These are phyloP conservation scores for Ogataea kodamae DNA, from an alignment of 805 yeast species.

Conservation along the genomic window DNA sequence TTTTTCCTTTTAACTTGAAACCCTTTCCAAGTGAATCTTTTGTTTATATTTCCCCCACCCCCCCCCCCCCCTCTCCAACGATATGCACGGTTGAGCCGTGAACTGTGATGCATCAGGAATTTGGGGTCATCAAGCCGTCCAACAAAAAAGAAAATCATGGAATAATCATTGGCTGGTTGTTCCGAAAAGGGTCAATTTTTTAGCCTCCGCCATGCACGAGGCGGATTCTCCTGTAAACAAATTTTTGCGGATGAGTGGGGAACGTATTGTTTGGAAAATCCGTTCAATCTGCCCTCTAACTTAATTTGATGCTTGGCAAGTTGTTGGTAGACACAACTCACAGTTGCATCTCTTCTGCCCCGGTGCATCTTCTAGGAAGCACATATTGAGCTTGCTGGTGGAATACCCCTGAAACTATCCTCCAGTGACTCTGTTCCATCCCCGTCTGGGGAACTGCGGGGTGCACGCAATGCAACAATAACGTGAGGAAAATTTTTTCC, in stretches of 20 bases:
- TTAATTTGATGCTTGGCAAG: not conserved
- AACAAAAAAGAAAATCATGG: too few relatives aligned
- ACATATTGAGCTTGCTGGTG: not conserved
- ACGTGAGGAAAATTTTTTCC: conserved; percentile 3
- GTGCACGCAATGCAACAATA: conserved; percentile 1
- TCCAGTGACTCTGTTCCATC: not conserved
- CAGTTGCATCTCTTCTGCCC: not conserved
- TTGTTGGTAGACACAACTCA: too few relatives aligned
- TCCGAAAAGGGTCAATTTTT: conserved; percentile 5
- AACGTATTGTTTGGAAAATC: conserved; percentile 3
- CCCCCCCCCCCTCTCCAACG: too few relatives aligned
- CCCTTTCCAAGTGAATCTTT: too few relatives aligned
- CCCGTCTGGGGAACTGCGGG: conserved; percentile 7
- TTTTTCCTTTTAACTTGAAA: too few relatives aligned
- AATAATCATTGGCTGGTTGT: conserved; percentile 2
- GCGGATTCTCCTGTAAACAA: not conserved
- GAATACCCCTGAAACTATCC: not conserved
- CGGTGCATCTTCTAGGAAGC: not conserved
- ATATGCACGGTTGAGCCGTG: too few relatives aligned
- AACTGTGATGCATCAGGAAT: too few relatives aligned
- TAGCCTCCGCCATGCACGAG: conserved; percentile 4
- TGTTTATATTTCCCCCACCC: too few relatives aligned
- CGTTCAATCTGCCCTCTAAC: not conserved
- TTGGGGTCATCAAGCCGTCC: too few relatives aligned
- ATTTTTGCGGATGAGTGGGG: conserved; percentile 8